A percentile compares a stretch with the other conserved stretches of the same genome.
phyloP scores from a whole-genome alignment of 805 yeast genomes.

The Hanseniaspora lindneri region DNA sequence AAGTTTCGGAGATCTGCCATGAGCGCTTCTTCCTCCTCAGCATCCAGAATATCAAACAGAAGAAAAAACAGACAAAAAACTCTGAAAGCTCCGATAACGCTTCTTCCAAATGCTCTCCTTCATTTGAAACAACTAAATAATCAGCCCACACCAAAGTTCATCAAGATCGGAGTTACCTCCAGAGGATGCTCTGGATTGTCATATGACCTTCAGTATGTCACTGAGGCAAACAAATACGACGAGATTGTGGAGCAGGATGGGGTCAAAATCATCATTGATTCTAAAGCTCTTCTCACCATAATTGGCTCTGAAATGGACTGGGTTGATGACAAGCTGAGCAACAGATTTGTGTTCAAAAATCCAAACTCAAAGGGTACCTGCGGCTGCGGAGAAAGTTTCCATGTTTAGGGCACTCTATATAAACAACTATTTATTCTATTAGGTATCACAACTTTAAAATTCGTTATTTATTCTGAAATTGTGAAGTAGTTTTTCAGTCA shows the following conservation, averaged over 20 bases:
- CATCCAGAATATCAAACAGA: conserved; percentile 23
- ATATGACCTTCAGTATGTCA: conserved; percentile 81
- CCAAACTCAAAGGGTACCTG: conserved; percentile 97
- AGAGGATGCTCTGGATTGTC: conserved; percentile 95
- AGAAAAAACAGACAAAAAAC: conserved; percentile 60
- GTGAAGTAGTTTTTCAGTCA: no score
- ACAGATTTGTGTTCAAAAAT: conserved; percentile 82
- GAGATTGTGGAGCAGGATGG: conserved; percentile 90
- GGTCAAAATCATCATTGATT: conserved; percentile 81
- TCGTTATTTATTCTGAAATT: no score
- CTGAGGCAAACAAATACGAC: conserved; percentile 86
- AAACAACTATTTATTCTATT: background rate
- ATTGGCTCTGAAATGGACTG: conserved; percentile 98
- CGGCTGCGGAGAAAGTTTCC: conserved; percentile 97
- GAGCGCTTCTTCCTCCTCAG: conserved; percentile 15
- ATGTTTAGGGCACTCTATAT: conserved; percentile 48
- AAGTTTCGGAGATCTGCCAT: background rate
- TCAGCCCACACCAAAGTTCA: conserved; percentile 78
- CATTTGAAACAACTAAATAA: conserved; percentile 59
- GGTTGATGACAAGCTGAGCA: conserved; percentile 82
- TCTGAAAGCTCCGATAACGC: conserved; percentile 76
- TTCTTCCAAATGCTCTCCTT: conserved; percentile 60
- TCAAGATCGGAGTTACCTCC: conserved; percentile 86
- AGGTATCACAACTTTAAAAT: no score
- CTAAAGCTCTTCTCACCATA: conserved; percentile 88